phyloP scores from a whole-genome alignment of 257 asterid species.

The Capsicum pubescens region DNA sequence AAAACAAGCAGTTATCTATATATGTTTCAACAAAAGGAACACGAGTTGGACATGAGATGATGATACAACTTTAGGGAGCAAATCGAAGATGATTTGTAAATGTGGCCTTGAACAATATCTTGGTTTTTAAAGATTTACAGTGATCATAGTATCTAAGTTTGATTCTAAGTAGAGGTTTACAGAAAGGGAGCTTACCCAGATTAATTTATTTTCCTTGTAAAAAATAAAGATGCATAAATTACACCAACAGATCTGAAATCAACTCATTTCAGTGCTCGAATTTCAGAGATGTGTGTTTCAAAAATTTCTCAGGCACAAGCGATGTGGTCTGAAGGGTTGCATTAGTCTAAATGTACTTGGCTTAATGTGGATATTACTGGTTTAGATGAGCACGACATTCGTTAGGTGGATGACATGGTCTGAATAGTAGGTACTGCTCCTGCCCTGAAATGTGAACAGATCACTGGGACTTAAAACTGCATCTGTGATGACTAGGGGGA shows the following conservation, averaged over 20 bases:
- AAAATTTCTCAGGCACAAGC: not conserved
- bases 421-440: not conserved
- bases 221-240: not conserved
- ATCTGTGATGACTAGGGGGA: not conserved
- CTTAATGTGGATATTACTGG: not conserved
- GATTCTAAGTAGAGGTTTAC: not conserved
- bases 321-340: not conserved
- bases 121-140: not conserved
- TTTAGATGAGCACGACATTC: not conserved
- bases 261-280: not conserved
- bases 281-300: not conserved
- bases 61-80: not conserved
- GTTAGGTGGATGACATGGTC: not conserved
- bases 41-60: not conserved
- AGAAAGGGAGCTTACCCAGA: not conserved
- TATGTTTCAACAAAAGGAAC: not conserved
- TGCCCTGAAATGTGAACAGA: not conserved
- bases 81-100: not conserved
- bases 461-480: not conserved
- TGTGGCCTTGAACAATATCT: not conserved
- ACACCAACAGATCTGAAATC: not conserved
- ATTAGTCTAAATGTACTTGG: not conserved
- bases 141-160: not conserved
- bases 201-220: not conserved
- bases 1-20: not conserved